A percentile compares a stretch with the other conserved stretches of the same genome.
Conservation (phyloP, 2,329 filamentous ascomycete species). For the Xylaria sp. region DNA sequence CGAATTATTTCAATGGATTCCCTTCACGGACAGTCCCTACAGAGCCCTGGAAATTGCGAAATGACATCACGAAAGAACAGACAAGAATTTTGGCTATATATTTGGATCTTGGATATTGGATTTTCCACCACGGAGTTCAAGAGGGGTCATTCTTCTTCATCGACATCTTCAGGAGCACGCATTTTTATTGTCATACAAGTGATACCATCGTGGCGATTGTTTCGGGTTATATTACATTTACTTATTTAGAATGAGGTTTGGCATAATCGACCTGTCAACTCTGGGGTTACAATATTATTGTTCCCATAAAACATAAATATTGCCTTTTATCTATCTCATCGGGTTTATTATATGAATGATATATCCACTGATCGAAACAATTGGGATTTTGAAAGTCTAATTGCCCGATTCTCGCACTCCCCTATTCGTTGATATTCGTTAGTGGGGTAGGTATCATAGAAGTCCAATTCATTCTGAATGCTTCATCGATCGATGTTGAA, state of each 20-base stretch:
- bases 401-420: neutral
- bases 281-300: no score
- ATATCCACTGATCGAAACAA: neutral
- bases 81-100: neutral
- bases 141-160: constrained; percentile 6
- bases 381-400: neutral
- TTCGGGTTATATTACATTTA: neutral
- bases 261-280: neutral
- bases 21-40: neutral
- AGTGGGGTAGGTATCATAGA: no score
- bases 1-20: neutral
- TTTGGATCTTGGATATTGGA: neutral
- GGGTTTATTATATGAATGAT: neutral
- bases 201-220: constrained; percentile 41
- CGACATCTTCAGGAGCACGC: constrained; percentile 28
- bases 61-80: neutral
- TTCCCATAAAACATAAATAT: neutral
- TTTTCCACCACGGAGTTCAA: constrained; percentile 14
- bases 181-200: constrained; percentile 42
- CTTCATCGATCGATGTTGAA: neutral
- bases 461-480: neutral
- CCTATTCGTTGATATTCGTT: neutral
- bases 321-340: neutral
- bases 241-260: constrained; percentile 8
- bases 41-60: neutral